Base-by-base conservation (phyloP, 2,329 filamentous ascomycete species). In the Hypoxylon sp. region DNA sequence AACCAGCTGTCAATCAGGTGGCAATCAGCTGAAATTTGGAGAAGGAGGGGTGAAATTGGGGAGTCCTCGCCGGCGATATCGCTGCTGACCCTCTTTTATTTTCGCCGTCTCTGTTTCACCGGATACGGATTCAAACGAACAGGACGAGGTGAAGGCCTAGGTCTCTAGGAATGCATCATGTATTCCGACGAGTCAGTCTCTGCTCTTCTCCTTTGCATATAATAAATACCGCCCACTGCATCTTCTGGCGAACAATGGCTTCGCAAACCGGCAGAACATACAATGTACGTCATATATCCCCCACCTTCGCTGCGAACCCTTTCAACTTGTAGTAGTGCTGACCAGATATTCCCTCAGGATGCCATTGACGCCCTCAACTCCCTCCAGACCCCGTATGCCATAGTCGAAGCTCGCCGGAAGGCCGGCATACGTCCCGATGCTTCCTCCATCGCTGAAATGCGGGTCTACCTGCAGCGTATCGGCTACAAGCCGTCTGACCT, bases 291-390 rank as follows among this genome's bases (percentile, higher is more conserved):
- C 26, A 37, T 17, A 39, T 44, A 57, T 26, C 47, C 56, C 42
- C 31, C 51, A 55, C 13, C 48, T n/a, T n/a, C n/a, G n/a, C n/a
- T 63, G 39, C 44, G 42, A 64, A 42, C 60, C 59, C 44, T 19
- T 17, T 33, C 10, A 26, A 6, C n/a, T 37, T 24, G 35, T 47
- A 54, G 56, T 13, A 22, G 53, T 47, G 65, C 62, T 67, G 48
- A 67, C 50, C 8, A 35, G 26, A 51, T 60, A 60, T 65, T 54
- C 37, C 54, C 67, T 57, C 72, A 97, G 94, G 94, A 96, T 79
- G 96, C 95, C 52, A 90, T 98, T 70, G 85, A 90, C 73, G 89
- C 92, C 42, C 88, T 98, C 77, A 98, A 98, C 80, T 92, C 93
- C 48, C 89, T 98, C 55, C 96, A 99, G 80, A 94, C 92, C 46